These are phyloP conservation scores for Talaromyces sp. DNA, from an alignment of 2,329 filamentous ascomycete species.

Conservation along the genomic window DNA sequence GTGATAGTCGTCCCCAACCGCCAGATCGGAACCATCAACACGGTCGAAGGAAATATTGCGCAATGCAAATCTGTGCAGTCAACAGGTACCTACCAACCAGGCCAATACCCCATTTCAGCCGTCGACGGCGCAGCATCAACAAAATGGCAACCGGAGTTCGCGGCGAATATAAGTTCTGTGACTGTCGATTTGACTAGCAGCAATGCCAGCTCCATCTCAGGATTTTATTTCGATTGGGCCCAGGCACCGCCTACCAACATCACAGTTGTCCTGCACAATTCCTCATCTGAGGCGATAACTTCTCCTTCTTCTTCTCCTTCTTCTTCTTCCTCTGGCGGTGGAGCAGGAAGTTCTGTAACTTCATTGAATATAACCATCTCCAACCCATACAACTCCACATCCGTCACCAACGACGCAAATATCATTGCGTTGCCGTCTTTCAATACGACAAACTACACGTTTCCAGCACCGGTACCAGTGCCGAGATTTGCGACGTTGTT, in stretches of 20 bases:
- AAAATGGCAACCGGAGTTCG: slow-evolving; percentile 57
- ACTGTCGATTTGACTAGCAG: slow-evolving; percentile 50
- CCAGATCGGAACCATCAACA: slow-evolving; percentile 50
- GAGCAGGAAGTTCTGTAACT: slow-evolving; percentile 15
- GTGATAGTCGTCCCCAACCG: slow-evolving; percentile 54
- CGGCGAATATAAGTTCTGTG: slow-evolving; percentile 50
- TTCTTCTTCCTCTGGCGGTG: too few relatives aligned
- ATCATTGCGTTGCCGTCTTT: slow-evolving; percentile 33
- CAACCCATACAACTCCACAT: slow-evolving; percentile 28
- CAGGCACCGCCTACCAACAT: slow-evolving; percentile 51
- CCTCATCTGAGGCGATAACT: slow-evolving; percentile 9
- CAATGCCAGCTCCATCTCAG: slow-evolving; percentile 28
- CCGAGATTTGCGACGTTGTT: slow-evolving; percentile 40
- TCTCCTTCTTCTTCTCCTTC: too few relatives aligned
- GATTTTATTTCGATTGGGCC: slow-evolving; percentile 58
- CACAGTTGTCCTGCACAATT: slow-evolving; percentile 52
- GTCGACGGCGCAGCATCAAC: slow-evolving; percentile 63
- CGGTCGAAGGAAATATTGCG: slow-evolving; percentile 55
- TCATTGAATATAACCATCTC: slow-evolving; percentile 24
- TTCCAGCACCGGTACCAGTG: slow-evolving; percentile 29
- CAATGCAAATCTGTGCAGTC: slow-evolving; percentile 58
- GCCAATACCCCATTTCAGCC: slow-evolving; percentile 64
- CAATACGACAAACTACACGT: slow-evolving; percentile 41
- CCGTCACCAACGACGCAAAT: slow-evolving; percentile 27
- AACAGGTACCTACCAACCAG: slow-evolving; percentile 48